These are phyloP conservation scores for Neofusicoccum sp. DNA, from an alignment of 2,329 filamentous ascomycete genomes.

Conservation along the genomic window DNA sequence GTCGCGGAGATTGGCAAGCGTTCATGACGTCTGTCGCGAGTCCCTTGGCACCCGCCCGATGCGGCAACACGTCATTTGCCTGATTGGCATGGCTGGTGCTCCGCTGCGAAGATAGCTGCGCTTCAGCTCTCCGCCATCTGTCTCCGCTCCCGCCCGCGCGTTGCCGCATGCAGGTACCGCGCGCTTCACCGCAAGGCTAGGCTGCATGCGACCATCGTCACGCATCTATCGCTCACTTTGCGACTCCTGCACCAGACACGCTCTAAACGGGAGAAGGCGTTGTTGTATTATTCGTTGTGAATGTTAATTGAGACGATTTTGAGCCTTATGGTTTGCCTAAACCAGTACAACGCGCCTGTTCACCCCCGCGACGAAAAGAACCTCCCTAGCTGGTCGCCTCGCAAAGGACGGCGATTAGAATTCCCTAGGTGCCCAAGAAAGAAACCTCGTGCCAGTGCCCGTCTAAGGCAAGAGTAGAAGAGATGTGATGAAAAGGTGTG, in stretches of 20 bases:
- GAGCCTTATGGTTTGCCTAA: conserved; percentile 1
- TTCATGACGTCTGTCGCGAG: conserved; percentile 11
- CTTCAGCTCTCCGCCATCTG: conserved; percentile 5
- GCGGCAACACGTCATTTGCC: conserved; percentile 6
- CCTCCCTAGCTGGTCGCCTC: conserved; percentile 9
- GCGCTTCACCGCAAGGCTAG: not conserved
- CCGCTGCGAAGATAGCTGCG: not conserved
- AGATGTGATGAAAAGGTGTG: not conserved
- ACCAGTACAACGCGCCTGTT: conserved; percentile 14
- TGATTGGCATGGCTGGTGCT: conserved; percentile 4
- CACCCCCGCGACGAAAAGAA: not conserved
- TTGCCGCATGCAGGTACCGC: conserved; percentile 11
- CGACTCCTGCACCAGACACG: no score
- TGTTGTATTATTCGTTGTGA: conserved; percentile 6
- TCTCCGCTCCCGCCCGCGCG: not conserved
- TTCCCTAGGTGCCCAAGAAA: conserved; percentile 11
- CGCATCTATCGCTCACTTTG: no score
- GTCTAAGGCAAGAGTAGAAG: conserved; percentile 7
- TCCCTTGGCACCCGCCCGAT: conserved; percentile 6
- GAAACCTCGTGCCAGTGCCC: conserved; percentile 13
- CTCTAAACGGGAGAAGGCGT: not conserved
- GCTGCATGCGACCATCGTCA: no score
- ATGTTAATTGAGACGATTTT: not conserved
- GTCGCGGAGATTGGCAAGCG: conserved; percentile 8
- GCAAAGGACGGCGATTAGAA: conserved; percentile 1